Evolutionary conservation across 805 yeast genomes (phyloP), one percentile per base, ranked within the genome.

Genomic region (Saturnispora kantuleensis): DNA sequence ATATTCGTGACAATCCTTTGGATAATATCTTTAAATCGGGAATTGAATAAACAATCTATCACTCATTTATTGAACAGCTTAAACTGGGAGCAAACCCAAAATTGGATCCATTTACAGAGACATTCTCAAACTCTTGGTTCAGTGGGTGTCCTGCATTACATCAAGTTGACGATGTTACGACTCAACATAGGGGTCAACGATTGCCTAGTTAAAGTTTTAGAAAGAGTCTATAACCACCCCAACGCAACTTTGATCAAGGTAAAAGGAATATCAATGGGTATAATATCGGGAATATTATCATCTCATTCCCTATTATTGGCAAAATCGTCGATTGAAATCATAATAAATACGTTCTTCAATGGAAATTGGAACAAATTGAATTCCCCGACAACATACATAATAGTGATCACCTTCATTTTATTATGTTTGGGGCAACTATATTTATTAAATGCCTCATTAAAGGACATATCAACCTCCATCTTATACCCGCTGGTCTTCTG

Each of bases 281-380:
- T 77, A 15, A 66, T 78, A 4, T 76, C 87, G 39, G 96, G 96
- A 2, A 75, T 80, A 0, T 66, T 87, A 39, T 83, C 95, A 0
- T 95, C 95, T 0, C 94, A 85, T 57, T 84, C 95, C 2, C 70
- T 88, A 41, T 68, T 88, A 46, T 71, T 86, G 62, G 95, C 95
- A n/a, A 87, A 87, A 61, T 77, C 88, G 0, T 74, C 84, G 0
- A 83, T 87, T 16, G 94, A 84, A 54, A 74, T 84, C 10, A 55
- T 82, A 2, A 59, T 82, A 2, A 68, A 64, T 47, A 73, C 69
- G 30, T 63, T 66, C 41, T 58, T 60, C 40, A 62, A 58, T 39
- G 62, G 62, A 43, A 44, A 47, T 33, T 42, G 57, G 50, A 40
- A 54, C 47, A 47, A 57, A 41, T 62, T 76, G 13, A 58, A 63